Evolutionary conservation across 140 eudicot species (phyloP).

Genomic region (Ambrosia hybrid): DNA sequence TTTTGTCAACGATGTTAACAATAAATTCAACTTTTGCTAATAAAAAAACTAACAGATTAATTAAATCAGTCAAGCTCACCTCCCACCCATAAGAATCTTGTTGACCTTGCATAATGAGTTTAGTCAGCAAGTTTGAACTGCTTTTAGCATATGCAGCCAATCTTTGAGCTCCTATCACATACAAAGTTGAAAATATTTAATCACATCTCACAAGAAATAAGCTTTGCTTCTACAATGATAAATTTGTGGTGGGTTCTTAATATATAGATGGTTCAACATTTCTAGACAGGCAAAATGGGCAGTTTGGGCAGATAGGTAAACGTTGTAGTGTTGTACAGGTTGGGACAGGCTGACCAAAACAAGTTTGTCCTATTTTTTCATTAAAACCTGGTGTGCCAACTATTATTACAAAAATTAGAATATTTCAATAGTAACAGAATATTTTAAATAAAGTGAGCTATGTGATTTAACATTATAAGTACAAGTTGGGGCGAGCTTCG

Average conservation of each 20-base stretch:
- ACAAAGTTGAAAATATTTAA: not conserved
- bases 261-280: too few relatives aligned
- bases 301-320: too few relatives aligned
- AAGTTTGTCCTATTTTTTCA: too few relatives aligned
- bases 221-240: not conserved
- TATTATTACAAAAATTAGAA: too few relatives aligned
- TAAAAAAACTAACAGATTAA: not conserved
- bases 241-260: not conserved
- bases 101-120: conserved; percentile 65
- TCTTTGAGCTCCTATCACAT: conserved; percentile 73
- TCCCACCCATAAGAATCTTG: conserved; percentile 78
- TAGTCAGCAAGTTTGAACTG: conserved; percentile 76
- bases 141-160: conserved; percentile 83
- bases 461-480: too few relatives aligned
- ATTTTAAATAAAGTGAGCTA: too few relatives aligned
- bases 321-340: too few relatives aligned
- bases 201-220: not conserved
- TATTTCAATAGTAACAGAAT: too few relatives aligned
- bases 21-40: not conserved
- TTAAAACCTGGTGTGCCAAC: too few relatives aligned
- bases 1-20: not conserved
- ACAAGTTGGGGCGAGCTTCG: too few relatives aligned
- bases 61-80: conserved; percentile 44
- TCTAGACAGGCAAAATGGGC: too few relatives aligned
- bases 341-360: too few relatives aligned